Evolutionary conservation across 805 yeast genomes (phyloP), one percentile per base, ranked within the genome.

Genomic region (Wickerhamomyces pijperi): DNA sequence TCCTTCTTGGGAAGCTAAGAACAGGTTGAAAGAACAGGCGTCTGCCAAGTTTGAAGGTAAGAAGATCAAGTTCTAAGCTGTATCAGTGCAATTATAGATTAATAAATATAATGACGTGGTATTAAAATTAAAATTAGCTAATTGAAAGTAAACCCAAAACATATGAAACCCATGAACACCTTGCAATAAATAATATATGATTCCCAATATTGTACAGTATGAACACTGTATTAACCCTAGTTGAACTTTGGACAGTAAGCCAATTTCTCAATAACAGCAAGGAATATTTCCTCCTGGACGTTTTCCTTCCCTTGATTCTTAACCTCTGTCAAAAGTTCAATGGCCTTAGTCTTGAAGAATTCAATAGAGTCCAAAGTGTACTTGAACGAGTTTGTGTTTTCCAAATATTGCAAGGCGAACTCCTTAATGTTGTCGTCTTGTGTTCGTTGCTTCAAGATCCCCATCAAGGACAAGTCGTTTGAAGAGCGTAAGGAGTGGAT

Each of bases 1-100:
- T 72, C 99, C 99, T n/a, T 92, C 98, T 2, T 92, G 99, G 99
- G 79, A 75, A 50, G 98, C 98, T 18, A 84, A 83, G 64, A 76
- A 73, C 63, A 61, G 72, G 46, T 83, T 78, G 20, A 82, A 83
- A 53, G 82, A 81, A 48, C 73, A 75, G 38, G 56, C 66, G 60
- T 72, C 74, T 41, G 78, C 70, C 36, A 76, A 78, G 55, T 87
- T 87, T 55, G 59, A 67, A 38, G 98, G 98, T 55, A 88, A 86
- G 63, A 90, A 88, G 66, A 72, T 82, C 48, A 76, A 70, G 4
- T 88, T 88, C 56, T 86, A 78, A 50, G 25, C n/a, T 17, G 23
- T 16, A 12, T 14, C 9, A 21, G 5, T 21, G 23, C n/a, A n/a
- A n/a, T n/a, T n/a, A n/a, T n/a, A n/a, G n/a, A n/a, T n/a, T n/a